These are phyloP conservation scores for Mucor racemosus DNA, from an alignment of 371 early-diverging fungal genomes.

Conservation along the genomic window DNA sequence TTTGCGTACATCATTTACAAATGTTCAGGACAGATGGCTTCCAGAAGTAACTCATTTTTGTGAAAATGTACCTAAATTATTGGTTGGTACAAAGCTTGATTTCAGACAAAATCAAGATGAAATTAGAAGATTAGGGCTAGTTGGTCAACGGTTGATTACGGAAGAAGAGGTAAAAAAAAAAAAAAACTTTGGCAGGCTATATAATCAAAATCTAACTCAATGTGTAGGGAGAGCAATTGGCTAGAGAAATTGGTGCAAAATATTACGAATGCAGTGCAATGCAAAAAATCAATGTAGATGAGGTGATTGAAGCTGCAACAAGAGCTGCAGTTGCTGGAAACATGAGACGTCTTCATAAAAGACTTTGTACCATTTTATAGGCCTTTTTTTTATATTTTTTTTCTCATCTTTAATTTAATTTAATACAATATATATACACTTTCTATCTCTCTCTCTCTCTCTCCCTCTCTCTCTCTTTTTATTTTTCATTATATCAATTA, in stretches of 20 bases:
- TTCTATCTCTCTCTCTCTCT: not conserved
- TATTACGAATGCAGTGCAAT: conserved; percentile 60
- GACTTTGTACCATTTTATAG: conserved; percentile 40
- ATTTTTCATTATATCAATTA: not conserved
- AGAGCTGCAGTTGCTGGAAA: conserved; percentile 47
- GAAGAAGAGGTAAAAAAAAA: conserved; percentile 22
- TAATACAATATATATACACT: conserved; percentile 9
- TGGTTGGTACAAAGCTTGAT: conserved; percentile 82
- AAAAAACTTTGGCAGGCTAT: not conserved
- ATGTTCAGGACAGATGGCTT: conserved; percentile 76
- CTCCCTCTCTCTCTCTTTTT: not conserved
- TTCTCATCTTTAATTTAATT: conserved; percentile 6
- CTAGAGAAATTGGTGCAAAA: conserved; percentile 53
- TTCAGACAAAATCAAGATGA: conserved; percentile 30
- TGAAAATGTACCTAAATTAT: conserved; percentile 82
- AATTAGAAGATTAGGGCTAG: conserved; percentile 23
- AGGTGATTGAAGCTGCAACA: conserved; percentile 55
- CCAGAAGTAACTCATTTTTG: conserved; percentile 88
- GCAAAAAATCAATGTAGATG: conserved; percentile 47
- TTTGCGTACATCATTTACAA: conserved; percentile 68
- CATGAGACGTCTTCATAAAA: conserved; percentile 48
- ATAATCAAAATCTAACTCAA: not conserved
- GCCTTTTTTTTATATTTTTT: not conserved
- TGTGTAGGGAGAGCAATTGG: conserved; percentile 49
- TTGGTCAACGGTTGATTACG: conserved; percentile 29